Conservation (phyloP, 1,139 yeast species). For the Candida sp. region DNA sequence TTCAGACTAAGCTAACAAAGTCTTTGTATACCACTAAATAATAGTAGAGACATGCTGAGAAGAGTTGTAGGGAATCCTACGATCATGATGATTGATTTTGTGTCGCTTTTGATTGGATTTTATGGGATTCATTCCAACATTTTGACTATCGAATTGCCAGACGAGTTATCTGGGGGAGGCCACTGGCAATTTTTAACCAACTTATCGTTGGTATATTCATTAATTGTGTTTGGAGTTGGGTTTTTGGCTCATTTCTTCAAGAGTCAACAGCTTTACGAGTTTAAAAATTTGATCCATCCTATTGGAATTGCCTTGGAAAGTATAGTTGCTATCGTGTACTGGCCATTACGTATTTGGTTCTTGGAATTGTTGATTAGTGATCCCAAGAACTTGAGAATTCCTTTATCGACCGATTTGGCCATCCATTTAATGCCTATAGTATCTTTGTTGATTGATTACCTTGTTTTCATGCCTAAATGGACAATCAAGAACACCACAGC, state of each 20-base stretch:
- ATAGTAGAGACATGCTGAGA: conserved; percentile 6
- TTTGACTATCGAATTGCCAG: conserved; percentile 31
- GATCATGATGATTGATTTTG: conserved; percentile 20
- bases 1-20: not conserved
- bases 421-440: conserved; percentile 60
- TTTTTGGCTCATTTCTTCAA: conserved; percentile 32
- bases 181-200: conserved; percentile 70
- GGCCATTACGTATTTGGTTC: conserved; percentile 60
- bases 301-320: conserved; percentile 55
- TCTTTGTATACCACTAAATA: too few relatives aligned
- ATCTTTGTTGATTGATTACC: conserved; percentile 50
- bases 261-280: conserved; percentile 17
- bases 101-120: conserved; percentile 26
- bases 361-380: conserved; percentile 36
- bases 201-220: conserved; percentile 47
- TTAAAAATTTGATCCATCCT: conserved; percentile 44
- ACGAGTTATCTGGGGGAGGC: conserved; percentile 50
- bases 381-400: conserved; percentile 29
- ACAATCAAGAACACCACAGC: conserved; percentile 34
- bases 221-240: conserved; percentile 41
- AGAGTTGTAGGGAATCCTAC: conserved; percentile 31
- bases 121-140: conserved; percentile 24
- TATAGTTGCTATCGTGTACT: conserved; percentile 58
- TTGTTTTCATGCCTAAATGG: conserved; percentile 52
- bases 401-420: conserved; percentile 49